phyloP scores from a whole-genome alignment of 1,284 basidiomycete genomes.

The Rhodotorula sp. region DNA sequence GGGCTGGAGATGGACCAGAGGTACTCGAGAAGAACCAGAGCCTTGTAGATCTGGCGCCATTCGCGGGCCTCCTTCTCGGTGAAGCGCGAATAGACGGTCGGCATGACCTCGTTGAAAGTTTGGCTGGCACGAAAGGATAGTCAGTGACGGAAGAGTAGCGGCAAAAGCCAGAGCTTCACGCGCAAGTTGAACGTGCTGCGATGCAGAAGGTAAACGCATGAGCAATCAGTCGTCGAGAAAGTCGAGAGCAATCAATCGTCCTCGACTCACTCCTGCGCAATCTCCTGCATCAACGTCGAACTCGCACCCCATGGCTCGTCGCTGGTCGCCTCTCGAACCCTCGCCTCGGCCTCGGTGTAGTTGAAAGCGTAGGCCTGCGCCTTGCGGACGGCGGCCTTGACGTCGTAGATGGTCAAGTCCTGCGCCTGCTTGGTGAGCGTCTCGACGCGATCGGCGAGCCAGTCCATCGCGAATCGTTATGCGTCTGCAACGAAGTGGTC shows the following conservation, averaged over 20 bases:
- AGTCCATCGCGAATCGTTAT: slow-evolving; percentile 36
- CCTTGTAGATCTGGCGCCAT: slow-evolving; percentile 99
- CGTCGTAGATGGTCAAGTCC: slow-evolving; percentile 79
- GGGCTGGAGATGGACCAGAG: slow-evolving; percentile 14
- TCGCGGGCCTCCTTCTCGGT: slow-evolving; percentile 91
- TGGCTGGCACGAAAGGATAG: slow-evolving; percentile 58
- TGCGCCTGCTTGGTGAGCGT: slow-evolving; percentile 42
- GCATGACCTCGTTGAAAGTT: slow-evolving; percentile 99
- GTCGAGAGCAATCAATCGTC: neutral
- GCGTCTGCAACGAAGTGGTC: neutral
- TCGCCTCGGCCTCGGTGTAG: slow-evolving; percentile 94
- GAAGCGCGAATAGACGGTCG: slow-evolving; percentile 79
- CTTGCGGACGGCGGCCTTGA: slow-evolving; percentile 64
- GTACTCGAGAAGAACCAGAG: slow-evolving; percentile 50
- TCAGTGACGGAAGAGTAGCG: neutral
- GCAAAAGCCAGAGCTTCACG: slow-evolving; percentile 46
- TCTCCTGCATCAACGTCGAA: slow-evolving; percentile 97
- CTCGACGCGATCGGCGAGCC: slow-evolving; percentile 35
- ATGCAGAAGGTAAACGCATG: neutral
- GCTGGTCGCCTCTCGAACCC: slow-evolving; percentile 95
- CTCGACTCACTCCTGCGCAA: slow-evolving; percentile 78
- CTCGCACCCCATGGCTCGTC: slow-evolving; percentile 99
- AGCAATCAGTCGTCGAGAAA: neutral
- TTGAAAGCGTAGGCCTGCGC: slow-evolving; percentile 73
- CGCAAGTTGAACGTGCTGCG: slow-evolving; percentile 86